A percentile compares a stretch with the other conserved stretches of the same genome.
Conservation (phyloP, 768 basidiomycete species). For the Leccinum boreale region DNA sequence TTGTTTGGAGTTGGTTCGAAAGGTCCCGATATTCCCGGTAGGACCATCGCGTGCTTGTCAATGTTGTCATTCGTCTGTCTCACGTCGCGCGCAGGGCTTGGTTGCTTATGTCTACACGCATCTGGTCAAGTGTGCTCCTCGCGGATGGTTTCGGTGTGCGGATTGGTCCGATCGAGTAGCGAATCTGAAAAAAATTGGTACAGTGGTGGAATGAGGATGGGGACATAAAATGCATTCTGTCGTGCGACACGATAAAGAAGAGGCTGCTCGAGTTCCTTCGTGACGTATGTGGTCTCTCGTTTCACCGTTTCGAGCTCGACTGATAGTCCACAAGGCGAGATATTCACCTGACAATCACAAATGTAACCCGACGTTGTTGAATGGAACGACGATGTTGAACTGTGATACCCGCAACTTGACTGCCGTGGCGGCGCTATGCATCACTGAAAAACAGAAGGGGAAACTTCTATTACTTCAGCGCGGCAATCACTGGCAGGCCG, state of each 20-base stretch:
- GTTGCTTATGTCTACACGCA: slow-evolving; percentile 31
- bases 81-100: slow-evolving; percentile 18
- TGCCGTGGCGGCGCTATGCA: slow-evolving; percentile 10
- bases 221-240: slow-evolving; percentile 11
- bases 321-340: slow-evolving; percentile 15
- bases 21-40: slow-evolving; percentile 25
- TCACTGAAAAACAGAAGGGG: slow-evolving; percentile 5
- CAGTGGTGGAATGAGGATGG: slow-evolving; percentile 6
- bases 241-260: slow-evolving; percentile 9
- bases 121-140: slow-evolving; percentile 14
- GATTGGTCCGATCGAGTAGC: slow-evolving; percentile 8
- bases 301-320: neutral
- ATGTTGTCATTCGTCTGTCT: slow-evolving; percentile 3
- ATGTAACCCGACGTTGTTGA: slow-evolving; percentile 25
- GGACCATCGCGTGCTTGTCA: neutral
- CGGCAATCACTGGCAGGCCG: neutral
- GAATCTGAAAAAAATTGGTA: slow-evolving; percentile 7
- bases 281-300: slow-evolving; percentile 6
- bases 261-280: slow-evolving; percentile 14
- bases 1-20: slow-evolving; percentile 15
- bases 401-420: slow-evolving; percentile 21
- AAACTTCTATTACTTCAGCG: slow-evolving; percentile 1
- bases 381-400: slow-evolving; percentile 11
- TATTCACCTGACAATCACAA: slow-evolving; percentile 9
- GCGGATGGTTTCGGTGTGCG: slow-evolving; percentile 5